Evolutionary conservation across 2,329 filamentous ascomycete genomes (phyloP).

Genomic region (Xenoacremonium recifei): DNA sequence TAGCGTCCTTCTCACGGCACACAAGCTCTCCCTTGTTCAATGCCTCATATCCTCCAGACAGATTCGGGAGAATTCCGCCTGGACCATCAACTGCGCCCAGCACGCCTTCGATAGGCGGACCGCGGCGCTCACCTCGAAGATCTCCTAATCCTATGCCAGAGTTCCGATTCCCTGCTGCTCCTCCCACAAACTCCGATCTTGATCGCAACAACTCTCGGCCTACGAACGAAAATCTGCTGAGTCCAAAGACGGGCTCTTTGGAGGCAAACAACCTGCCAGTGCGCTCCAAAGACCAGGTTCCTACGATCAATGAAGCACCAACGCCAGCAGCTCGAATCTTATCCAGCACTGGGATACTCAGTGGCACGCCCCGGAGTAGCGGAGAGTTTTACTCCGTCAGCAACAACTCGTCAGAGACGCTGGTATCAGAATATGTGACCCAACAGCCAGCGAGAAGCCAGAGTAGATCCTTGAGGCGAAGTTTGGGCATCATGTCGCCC

Average conservation of each 20-base stretch:
- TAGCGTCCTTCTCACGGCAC: slow-evolving; percentile 42
- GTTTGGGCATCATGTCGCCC: slow-evolving; percentile 43
- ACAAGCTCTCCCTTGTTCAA: slow-evolving; percentile 53
- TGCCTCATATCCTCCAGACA: slow-evolving; percentile 53
- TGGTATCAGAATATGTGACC: slow-evolving; percentile 82
- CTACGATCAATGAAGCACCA: slow-evolving; percentile 55
- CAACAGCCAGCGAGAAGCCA: slow-evolving; percentile 39
- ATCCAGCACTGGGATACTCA: slow-evolving; percentile 70
- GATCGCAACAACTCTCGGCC: slow-evolving; percentile 26
- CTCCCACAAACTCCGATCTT: slow-evolving; percentile 38
- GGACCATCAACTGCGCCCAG: slow-evolving; percentile 44
- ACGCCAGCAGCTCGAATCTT: slow-evolving; percentile 67
- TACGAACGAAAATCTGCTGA: slow-evolving; percentile 39
- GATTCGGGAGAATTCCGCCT: slow-evolving; percentile 40
- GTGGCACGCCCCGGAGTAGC: slow-evolving; percentile 83
- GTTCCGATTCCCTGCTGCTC: slow-evolving; percentile 55
- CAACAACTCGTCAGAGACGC: slow-evolving; percentile 91
- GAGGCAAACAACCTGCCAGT: slow-evolving; percentile 37
- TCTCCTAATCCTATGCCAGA: slow-evolving; percentile 49
- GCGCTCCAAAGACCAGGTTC: slow-evolving; percentile 43
- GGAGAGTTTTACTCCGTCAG: slow-evolving; percentile 93
- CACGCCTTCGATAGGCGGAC: slow-evolving; percentile 38
- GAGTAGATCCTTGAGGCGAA: slow-evolving; percentile 43
- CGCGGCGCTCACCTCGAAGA: slow-evolving; percentile 39
- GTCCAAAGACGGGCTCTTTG: slow-evolving; percentile 34